phyloP scores from a whole-genome alignment of 768 basidiomycete genomes.

The Suillus luteus region DNA sequence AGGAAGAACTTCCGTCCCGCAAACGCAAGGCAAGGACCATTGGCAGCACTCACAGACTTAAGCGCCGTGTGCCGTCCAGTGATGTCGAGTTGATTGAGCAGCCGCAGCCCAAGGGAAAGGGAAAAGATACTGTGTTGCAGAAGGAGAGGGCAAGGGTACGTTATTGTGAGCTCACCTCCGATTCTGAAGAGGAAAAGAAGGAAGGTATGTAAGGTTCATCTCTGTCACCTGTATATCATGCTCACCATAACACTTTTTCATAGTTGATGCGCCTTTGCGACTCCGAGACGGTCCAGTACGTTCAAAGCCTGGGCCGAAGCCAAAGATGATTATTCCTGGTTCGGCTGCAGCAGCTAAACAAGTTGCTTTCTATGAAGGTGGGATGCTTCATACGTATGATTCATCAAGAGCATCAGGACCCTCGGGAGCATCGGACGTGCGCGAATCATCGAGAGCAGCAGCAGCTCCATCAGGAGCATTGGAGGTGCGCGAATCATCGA shows the following conservation, averaged over 20 bases:
- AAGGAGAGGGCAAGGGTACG: background rate
- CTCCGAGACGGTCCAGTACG: background rate
- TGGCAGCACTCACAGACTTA: background rate
- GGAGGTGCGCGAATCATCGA: too few species aligned
- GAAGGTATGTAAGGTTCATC: background rate
- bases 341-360: background rate
- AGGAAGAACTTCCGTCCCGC: background rate
- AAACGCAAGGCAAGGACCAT: background rate
- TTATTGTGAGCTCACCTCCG: background rate
- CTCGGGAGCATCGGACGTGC: too few species aligned
- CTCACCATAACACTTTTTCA: background rate
- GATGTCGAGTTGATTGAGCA: background rate
- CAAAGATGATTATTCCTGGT: background rate
- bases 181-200: background rate
- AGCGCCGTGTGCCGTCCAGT: background rate
- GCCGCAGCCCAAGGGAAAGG: background rate
- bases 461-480: too few species aligned
- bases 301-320: background rate
- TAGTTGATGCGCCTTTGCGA: background rate
- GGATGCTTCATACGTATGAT: background rate
- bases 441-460: too few species aligned
- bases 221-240: background rate
- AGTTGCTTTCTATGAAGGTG: conserved; percentile 1
- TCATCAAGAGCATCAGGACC: too few species aligned
- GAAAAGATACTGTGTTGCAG: background rate